Conservation (phyloP, 108 stramenopile species). For the Chaetoceros muelleri region DNA sequence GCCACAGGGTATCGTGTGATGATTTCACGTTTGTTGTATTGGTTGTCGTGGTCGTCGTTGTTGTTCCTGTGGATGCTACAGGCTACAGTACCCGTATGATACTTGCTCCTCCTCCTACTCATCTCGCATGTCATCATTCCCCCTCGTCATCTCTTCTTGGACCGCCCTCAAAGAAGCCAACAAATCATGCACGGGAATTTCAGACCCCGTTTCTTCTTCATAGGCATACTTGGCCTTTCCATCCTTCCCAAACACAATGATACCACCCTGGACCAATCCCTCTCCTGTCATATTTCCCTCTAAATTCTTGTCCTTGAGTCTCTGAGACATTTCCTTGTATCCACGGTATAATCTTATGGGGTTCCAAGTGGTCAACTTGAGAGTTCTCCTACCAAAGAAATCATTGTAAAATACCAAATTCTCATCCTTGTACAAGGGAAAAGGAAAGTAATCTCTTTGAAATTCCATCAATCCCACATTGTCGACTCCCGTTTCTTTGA, state of each 20-base stretch:
- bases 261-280: constrained; percentile 65
- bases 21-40: too few species aligned
- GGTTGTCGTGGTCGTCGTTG: too few species aligned
- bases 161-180: constrained; percentile 34
- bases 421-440: constrained; percentile 56
- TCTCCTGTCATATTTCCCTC: constrained; percentile 74
- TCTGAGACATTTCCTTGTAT: constrained; percentile 19
- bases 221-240: constrained; percentile 55
- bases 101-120: too few species aligned
- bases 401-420: constrained; percentile 48
- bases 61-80: too few species aligned
- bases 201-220: constrained; percentile 53
- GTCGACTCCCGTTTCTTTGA: constrained; percentile 79
- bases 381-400: constrained; percentile 41
- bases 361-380: constrained; percentile 26
- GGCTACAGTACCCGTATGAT: too few species aligned
- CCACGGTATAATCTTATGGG: constrained; percentile 35
- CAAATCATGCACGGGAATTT: constrained; percentile 40
- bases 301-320: constrained; percentile 39
- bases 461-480: constrained; percentile 65
- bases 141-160: constrained; percentile 2
- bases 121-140: too few species aligned
- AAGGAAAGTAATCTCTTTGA: constrained; percentile 37
- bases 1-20: too few species aligned
- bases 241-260: constrained; percentile 53